Percentiles rank a stretch among this genome's conserved stretches.
These are phyloP conservation scores for Grammothele lineata DNA, from an alignment of 768 basidiomycete genomes.

Conservation along the genomic window DNA sequence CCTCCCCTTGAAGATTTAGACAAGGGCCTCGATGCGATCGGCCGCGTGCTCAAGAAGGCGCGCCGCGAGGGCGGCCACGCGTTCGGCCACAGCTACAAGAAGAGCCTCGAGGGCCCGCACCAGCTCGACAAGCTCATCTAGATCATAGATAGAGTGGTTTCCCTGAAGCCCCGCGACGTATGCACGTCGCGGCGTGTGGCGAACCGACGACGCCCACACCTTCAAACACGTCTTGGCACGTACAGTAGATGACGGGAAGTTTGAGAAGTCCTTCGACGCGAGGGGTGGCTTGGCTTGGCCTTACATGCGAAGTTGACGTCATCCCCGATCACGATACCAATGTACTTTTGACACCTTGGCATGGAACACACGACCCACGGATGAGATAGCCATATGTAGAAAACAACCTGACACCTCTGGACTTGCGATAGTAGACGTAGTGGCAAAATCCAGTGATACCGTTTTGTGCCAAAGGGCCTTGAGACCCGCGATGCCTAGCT, in stretches of 20 bases:
- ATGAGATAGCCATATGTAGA: no score
- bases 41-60: constrained; percentile 66
- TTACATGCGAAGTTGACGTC: no score
- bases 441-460: no score
- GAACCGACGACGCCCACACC: background rate
- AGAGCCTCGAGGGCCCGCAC: constrained; percentile 41
- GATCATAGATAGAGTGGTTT: no score
- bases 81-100: constrained; percentile 72
- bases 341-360: no score
- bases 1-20: constrained; percentile 78
- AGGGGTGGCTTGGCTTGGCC: background rate
- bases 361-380: no score
- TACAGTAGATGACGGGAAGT: background rate
- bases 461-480: no score
- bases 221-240: constrained; percentile 1
- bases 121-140: constrained; percentile 15
- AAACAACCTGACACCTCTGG: no score
- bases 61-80: constrained; percentile 53
- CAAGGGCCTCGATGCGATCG: constrained; percentile 85
- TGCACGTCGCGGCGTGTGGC: background rate
- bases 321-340: no score
- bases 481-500: no score
- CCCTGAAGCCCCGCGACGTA: background rate
- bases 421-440: no score
- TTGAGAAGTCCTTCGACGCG: background rate